Evolutionary conservation across 1,139 yeast species (phyloP), one percentile per base, ranked within the genome.

Genomic region (Diutina neorugosa): DNA sequence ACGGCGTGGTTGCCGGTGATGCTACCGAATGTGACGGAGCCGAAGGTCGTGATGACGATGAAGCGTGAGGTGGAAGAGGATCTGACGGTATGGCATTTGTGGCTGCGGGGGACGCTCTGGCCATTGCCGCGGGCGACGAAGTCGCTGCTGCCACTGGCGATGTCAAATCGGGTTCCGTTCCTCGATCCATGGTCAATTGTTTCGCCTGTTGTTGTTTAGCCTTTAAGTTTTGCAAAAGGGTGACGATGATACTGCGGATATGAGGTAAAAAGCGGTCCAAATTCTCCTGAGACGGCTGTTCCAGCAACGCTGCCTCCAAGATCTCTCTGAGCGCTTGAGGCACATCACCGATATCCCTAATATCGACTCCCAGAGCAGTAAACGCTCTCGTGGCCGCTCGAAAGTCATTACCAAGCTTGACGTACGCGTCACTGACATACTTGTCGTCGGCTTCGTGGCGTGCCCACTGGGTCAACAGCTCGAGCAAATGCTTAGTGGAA

Each of bases 391-490:
- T 82, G 0, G 96, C 90, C 2, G 88, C 81, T 60, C 94, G 83
- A 70, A 90, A 94, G 67, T 93, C 97, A 64, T 93, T 93, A 0
- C 98, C 98, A 43, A 94, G 75, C 59, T 82, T 85, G 14, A 94
- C 98, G 65, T 90, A 94, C 5, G 93, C 87, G 64, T 90, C 91
- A 2, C 96, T 88, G 2, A 94, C 97, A 59, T 81, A 89, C 55
- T 81, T 81, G 54, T 91, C 98, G 43, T 84, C 78, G 2, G 89
- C 91, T 41, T 79, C 78, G 31, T 80, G 81, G 56, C 82, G 77
- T 1, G 98, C 93, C 99, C 99, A 94, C 58, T 82, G 90, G 0
- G 96, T 89, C 54, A 94, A 71, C 41, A 90, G 80, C 61, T 88
- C 96, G 16, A 93, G 72, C 16, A 94, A 73, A 57, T 88, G 93